Conservation (phyloP, 2,329 filamentous ascomycete species). For the Apiospora phragmitis region DNA sequence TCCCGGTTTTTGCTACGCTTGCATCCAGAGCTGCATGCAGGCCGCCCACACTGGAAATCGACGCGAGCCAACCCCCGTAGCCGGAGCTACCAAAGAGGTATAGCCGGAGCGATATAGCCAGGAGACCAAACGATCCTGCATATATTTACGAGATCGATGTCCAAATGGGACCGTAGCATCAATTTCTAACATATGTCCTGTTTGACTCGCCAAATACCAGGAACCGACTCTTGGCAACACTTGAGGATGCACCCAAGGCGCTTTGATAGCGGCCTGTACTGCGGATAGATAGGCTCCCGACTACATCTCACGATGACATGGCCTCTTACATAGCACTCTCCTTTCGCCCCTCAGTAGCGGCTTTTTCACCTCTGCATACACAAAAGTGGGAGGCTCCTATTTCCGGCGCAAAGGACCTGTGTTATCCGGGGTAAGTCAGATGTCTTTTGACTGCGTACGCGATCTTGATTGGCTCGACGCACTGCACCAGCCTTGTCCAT, state of each 20-base stretch:
- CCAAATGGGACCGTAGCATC: neutral
- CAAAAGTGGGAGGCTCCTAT: neutral
- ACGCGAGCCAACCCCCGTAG: neutral
- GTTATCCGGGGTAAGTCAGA: neutral
- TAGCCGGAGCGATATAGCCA: neutral
- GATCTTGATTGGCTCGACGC: neutral
- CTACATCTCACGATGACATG: neutral
- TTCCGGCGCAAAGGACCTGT: neutral
- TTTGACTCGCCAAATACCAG: constrained; percentile 6
- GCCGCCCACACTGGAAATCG: neutral
- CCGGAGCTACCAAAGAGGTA: neutral
- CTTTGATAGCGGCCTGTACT: neutral
- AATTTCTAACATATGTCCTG: neutral
- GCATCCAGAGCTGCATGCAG: neutral
- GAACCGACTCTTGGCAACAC: neutral
- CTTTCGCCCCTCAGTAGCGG: neutral
- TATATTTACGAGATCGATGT: neutral
- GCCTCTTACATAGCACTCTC: neutral
- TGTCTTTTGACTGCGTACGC: neutral
- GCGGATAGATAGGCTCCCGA: neutral
- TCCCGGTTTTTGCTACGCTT: neutral
- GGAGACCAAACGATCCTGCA: neutral
- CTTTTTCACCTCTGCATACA: neutral
- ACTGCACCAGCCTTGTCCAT: neutral
- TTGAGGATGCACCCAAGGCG: neutral